Evolutionary conservation across 2,329 filamentous ascomycete genomes (phyloP).

Genomic region (Aspergillus clavatus): DNA sequence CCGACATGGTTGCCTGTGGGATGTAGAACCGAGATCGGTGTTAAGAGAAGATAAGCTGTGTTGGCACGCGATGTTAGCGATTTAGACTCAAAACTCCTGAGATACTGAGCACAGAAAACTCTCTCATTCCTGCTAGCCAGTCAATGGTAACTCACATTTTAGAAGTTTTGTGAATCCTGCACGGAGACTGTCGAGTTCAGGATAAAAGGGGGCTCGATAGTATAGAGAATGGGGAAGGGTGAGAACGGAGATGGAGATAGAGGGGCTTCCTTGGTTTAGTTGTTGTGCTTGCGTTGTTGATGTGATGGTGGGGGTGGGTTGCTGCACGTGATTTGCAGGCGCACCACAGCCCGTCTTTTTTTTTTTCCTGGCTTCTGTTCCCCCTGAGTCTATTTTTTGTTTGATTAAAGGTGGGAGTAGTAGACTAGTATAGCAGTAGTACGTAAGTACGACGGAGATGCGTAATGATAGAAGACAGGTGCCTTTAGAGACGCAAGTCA

Average conservation of each 20-base stretch:
- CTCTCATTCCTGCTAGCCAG: conserved; percentile 4
- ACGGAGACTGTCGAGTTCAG: not conserved
- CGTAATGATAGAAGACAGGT: no score
- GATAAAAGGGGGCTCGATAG: conserved; percentile 11
- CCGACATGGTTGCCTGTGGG: conserved; percentile 32
- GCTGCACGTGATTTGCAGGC: conserved; percentile 17
- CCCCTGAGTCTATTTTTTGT: not conserved
- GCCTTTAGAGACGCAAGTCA: no score
- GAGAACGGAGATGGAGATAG: conserved; percentile 25
- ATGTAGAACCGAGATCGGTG: conserved; percentile 17
- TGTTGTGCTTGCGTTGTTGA: conserved; percentile 26
- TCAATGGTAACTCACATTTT: not conserved
- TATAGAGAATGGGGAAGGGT: conserved; percentile 12
- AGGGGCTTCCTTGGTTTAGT: conserved; percentile 30
- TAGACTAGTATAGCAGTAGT: not conserved
- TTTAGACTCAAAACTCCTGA: not conserved
- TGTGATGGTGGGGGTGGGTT: conserved; percentile 25
- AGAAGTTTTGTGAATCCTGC: not conserved
- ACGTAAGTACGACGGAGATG: no score
- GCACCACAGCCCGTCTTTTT: conserved; percentile 16
- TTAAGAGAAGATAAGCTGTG: conserved; percentile 21
- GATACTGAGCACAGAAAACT: not conserved
- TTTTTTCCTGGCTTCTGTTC: conserved; percentile 3
- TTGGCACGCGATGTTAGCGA: conserved; percentile 29
- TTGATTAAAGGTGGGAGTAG: not conserved